Conservation (phyloP, 1,284 basidiomycete species). For the Tylopilus sp. region DNA sequence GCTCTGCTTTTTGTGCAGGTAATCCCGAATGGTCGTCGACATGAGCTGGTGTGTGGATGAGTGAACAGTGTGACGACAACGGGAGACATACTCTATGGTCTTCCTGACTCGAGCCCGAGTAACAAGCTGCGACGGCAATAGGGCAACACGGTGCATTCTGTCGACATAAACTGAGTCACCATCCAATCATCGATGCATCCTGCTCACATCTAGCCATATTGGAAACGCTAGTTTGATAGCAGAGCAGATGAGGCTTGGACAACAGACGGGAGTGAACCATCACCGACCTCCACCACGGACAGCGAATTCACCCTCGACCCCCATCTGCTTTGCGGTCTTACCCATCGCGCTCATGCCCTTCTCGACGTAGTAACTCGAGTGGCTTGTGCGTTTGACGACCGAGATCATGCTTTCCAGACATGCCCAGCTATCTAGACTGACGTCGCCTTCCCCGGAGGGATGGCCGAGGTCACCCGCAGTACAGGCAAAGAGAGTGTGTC, state of each 20-base stretch:
- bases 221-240: constrained; percentile 67
- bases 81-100: constrained; percentile 64
- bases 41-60: constrained; percentile 49
- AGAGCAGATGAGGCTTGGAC: constrained; percentile 8
- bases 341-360: constrained; percentile 79
- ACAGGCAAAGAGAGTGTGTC: constrained; percentile 76
- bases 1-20: constrained; percentile 58
- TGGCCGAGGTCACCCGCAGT: constrained; percentile 76
- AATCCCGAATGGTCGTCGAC: constrained; percentile 65
- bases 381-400: constrained; percentile 75
- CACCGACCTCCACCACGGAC: constrained; percentile 73
- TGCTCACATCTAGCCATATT: constrained; percentile 72
- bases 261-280: background rate
- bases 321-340: constrained; percentile 70
- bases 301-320: constrained; percentile 58
- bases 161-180: constrained; percentile 8
- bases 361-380: constrained; percentile 79
- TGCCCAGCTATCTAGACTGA: constrained; percentile 76
- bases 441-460: constrained; percentile 63
- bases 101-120: constrained; percentile 77
- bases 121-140: constrained; percentile 74
- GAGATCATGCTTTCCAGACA: constrained; percentile 75
- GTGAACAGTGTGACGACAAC: background rate
- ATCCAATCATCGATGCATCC: background rate
- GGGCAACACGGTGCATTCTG: constrained; percentile 81